Base-by-base conservation (phyloP, 2,329 filamentous ascomycete genomes). In the Botrytis squamosa region DNA sequence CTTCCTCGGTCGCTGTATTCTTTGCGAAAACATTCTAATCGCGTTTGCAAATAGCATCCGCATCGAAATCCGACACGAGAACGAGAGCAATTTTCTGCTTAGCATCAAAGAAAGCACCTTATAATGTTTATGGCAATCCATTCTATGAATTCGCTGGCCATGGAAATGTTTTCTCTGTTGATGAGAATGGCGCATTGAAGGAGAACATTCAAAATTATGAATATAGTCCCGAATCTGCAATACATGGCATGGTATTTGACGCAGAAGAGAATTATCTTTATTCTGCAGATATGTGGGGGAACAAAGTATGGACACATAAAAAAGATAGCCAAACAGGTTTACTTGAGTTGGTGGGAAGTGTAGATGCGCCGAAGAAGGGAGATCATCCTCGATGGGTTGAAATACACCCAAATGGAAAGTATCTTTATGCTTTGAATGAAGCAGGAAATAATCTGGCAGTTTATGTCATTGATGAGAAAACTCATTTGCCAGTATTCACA, bases 321-420 rank as follows among this genome's bases (percentile, higher is more conserved):
- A 95, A 95, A 82, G 87, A 88, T 74, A 79, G 84, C 10, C 81
- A 86, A 71, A 85, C 87, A 4, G 91, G 91, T 25, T 84, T 87
- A 70, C 83, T 96, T 73, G 87, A 89, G 67, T 87, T 94, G 33
- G 87, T 95, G 72, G 93, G 92, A 77, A 90, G 87, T 80, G 86
- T 95, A 49, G 88, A 92, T 75, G 93, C 93, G 42, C 93, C 93
- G 0, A 86, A 87, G 64, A 83, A 88, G 4, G 86, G 87, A 75
- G 94, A 97, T 82, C 94, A 96, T 82, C 94, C 94, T 25, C 89
- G 94, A 79, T 97, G 94, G 94, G 92, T 97, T 22, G 93, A 93
- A 78, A 91, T 97, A 81, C 92, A 95, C 82, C 91, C 91, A 4
- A 88, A 88, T 1, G 93, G 93, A 33, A 88, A 90, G 74, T 94